Conservation (phyloP, 2,329 filamentous ascomycete genomes). For the Sclerotinia nivalis region DNA sequence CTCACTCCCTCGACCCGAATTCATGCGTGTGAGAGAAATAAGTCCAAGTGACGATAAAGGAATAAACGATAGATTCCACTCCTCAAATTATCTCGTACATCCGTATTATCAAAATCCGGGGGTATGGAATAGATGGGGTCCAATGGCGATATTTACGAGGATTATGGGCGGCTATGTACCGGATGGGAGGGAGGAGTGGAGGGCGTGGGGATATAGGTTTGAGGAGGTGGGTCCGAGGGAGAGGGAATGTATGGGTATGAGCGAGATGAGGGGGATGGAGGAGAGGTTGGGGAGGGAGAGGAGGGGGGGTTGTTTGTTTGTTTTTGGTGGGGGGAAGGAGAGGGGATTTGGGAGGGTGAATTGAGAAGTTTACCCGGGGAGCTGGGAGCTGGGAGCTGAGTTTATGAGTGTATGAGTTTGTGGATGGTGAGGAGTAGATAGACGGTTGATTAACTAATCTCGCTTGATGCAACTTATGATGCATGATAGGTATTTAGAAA, state of each 20-base stretch:
- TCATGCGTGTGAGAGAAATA: slow-evolving; percentile 45
- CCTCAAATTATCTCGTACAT: slow-evolving; percentile 56
- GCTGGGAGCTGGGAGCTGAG: too few relatives aligned
- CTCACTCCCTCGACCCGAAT: slow-evolving; percentile 53
- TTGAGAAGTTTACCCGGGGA: not conserved
- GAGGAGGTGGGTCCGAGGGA: slow-evolving; percentile 63
- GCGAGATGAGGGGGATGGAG: slow-evolving; percentile 48
- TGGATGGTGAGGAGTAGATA: too few relatives aligned
- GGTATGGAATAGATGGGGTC: slow-evolving; percentile 63
- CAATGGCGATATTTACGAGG: slow-evolving; percentile 51
- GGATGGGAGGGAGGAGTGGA: slow-evolving; percentile 48
- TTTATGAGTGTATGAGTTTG: too few relatives aligned
- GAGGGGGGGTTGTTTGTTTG: slow-evolving; percentile 52
- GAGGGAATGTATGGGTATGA: slow-evolving; percentile 53
- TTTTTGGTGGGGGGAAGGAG: not conserved
- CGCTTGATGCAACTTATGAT: too few relatives aligned
- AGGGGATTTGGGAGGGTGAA: too few relatives aligned
- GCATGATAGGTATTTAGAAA: too few relatives aligned
- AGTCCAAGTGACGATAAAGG: slow-evolving; percentile 50
- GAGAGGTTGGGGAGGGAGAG: slow-evolving; percentile 43
- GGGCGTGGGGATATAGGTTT: slow-evolving; percentile 45
- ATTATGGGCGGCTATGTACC: slow-evolving; percentile 50
- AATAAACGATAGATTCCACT: slow-evolving; percentile 52
- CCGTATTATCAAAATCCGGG: slow-evolving; percentile 66
- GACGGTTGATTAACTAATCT: too few relatives aligned